phyloP scores from a whole-genome alignment of 805 yeast genomes.

The Nakazawaea laoshanensis region DNA sequence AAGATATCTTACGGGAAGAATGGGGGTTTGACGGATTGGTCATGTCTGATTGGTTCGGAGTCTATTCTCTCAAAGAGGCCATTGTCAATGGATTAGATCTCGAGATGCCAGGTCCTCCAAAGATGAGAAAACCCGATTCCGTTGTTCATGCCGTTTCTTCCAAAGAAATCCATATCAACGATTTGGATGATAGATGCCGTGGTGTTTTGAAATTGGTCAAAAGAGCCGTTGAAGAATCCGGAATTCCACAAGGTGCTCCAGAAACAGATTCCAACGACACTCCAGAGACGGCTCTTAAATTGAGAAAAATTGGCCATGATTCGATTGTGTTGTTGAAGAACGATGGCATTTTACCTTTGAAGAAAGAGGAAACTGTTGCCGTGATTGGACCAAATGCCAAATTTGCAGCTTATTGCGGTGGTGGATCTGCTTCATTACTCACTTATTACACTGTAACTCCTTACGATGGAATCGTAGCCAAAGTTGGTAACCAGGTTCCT shows the following conservation, averaged over 20 bases:
- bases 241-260: constrained; percentile 31
- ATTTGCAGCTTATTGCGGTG: constrained; percentile 39
- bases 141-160: constrained; percentile 32
- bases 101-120: constrained; percentile 61
- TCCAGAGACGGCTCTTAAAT: constrained; percentile 32
- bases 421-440: constrained; percentile 46
- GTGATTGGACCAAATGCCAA: constrained; percentile 51
- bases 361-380: constrained; percentile 29
- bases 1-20: constrained; percentile 41
- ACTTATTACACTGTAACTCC: constrained; percentile 39
- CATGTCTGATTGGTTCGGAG: constrained; percentile 63
- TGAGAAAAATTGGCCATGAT: constrained; percentile 40
- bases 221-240: constrained; percentile 27
- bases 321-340: constrained; percentile 51
- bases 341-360: constrained; percentile 38
- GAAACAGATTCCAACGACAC: constrained; percentile 32
- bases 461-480: constrained; percentile 30
- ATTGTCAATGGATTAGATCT: constrained; percentile 50
- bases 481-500: constrained; percentile 6
- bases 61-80: constrained; percentile 36
- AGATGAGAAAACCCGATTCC: constrained; percentile 31
- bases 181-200: constrained; percentile 40
- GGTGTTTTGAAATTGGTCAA: constrained; percentile 39
- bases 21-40: constrained; percentile 49
- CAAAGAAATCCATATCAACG: constrained; percentile 30